Base-by-base conservation (phyloP, 2,329 filamentous ascomycete genomes). In the Chaetoscypha palmicola region DNA sequence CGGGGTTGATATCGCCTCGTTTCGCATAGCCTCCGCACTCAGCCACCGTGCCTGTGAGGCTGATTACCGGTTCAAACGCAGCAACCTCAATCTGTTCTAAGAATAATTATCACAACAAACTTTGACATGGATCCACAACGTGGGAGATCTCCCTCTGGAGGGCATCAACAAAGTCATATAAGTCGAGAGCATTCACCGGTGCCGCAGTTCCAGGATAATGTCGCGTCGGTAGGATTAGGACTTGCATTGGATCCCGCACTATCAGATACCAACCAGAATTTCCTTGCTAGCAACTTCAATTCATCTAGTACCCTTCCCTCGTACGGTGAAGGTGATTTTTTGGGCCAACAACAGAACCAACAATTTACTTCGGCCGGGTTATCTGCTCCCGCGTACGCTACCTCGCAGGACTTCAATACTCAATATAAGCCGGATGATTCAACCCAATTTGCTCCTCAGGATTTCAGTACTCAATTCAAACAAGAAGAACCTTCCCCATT, bases 111-210 rank as follows among this genome's bases (percentile, higher is more conserved):
- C 57, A 52, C 58, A 59, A 57, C 58, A 47, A 50, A 32, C 36
- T 26, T 47, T 45, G 42, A 45, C 47, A 76, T 77, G 72, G 73
- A 77, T 67, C 68, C 71, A 63, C 71, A 73, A 60, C 69, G 75
- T 62, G 77, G 77, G 61, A 77, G 78, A 60, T 82, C 79, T 56
- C 76, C 73, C 54, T 81, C 80, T 58, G 69, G 70, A 60, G 71
- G 71, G 52, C 72, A 75, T 59, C 72, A 72, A 55, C 62, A 57
- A 61, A 63, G 69, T 68, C 72, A 79, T 80, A 82, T 84, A 81
- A 83, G 74, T 64, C 77, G 79, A 63, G 74, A 69, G 54, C 79
- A 78, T 64, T 82, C 80, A 57, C 76, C 79, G 57, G 77, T 78
- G 20, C 61, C 75, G 74, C 62, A 73, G 66, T 64, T 70, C 70